phyloP scores from a whole-genome alignment of 371 early-diverging fungal genomes.

The Lichtheimia ramosa region DNA sequence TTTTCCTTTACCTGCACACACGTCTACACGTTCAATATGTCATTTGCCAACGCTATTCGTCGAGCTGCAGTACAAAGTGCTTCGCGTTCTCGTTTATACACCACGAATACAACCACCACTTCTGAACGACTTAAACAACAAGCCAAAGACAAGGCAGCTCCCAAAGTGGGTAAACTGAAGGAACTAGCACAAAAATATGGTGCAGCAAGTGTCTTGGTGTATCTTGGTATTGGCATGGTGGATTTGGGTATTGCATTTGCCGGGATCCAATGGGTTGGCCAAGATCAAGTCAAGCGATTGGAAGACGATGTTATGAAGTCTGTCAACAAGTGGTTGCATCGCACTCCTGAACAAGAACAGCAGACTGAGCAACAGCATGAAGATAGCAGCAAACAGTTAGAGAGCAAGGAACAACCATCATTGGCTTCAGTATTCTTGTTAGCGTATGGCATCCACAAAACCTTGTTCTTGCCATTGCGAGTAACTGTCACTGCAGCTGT shows the following conservation, averaged over 20 bases:
- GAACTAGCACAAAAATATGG: slow-evolving; percentile 43
- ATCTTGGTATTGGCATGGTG: slow-evolving; percentile 38
- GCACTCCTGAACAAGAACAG: slow-evolving; percentile 3
- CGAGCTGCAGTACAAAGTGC: no score
- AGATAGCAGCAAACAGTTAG: neutral
- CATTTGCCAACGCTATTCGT: no score
- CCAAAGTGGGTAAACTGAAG: slow-evolving; percentile 30
- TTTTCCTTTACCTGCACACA: no score
- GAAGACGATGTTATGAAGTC: slow-evolving; percentile 30
- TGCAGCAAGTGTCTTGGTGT: slow-evolving; percentile 40
- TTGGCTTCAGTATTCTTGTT: slow-evolving; percentile 44
- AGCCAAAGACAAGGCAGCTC: slow-evolving; percentile 20
- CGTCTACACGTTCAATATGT: no score
- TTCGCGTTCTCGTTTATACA: no score
- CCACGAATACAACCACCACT: neutral
- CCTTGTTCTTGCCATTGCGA: slow-evolving; percentile 45
- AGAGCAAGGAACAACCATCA: slow-evolving; percentile 27
- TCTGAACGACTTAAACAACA: slow-evolving; percentile 6
- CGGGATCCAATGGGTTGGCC: slow-evolving; percentile 37
- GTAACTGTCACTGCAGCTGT: slow-evolving; percentile 45
- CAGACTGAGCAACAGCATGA: neutral
- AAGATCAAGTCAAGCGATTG: slow-evolving; percentile 38
- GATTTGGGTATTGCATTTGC: slow-evolving; percentile 39
- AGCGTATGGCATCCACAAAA: slow-evolving; percentile 54
- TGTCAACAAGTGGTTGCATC: slow-evolving; percentile 11